Conservation (phyloP, 495 filamentous ascomycete genomes). For the Ramalina peruviana region DNA sequence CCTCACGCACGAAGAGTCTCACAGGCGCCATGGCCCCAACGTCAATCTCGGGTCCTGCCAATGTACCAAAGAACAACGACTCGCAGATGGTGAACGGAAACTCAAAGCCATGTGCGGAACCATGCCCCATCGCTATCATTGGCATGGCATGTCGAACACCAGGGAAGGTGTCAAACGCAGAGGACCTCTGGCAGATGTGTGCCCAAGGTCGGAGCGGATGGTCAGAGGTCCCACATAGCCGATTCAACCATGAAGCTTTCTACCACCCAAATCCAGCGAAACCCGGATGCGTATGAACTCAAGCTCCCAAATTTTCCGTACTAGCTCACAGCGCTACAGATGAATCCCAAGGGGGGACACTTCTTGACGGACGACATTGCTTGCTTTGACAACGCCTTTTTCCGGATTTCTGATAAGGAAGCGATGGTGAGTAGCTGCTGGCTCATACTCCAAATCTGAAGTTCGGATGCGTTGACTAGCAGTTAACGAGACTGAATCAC, state of each 20-base stretch:
- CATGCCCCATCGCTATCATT: conserved; percentile 42
- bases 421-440: conserved; percentile 20
- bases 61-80: no score
- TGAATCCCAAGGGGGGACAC: conserved; percentile 22
- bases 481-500: no score
- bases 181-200: conserved; percentile 43
- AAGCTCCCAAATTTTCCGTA: no score
- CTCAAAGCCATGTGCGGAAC: no score
- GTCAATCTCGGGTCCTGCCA: no score
- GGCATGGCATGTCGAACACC: conserved; percentile 49
- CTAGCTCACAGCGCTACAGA: not conserved
- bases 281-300: not conserved
- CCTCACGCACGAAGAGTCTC: no score
- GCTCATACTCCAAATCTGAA: no score
- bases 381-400: conserved; percentile 34
- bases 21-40: no score
- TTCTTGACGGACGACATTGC: conserved; percentile 29
- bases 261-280: conserved; percentile 1
- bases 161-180: conserved; percentile 34
- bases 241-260: conserved; percentile 34
- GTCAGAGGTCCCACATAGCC: conserved; percentile 32
- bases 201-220: conserved; percentile 34
- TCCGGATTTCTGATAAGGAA: conserved; percentile 38
- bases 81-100: no score
- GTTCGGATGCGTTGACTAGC: no score